These are phyloP conservation scores for Triticum urartu DNA, from an alignment of 176 grass and related monocot genomes.

Conservation along the genomic window DNA sequence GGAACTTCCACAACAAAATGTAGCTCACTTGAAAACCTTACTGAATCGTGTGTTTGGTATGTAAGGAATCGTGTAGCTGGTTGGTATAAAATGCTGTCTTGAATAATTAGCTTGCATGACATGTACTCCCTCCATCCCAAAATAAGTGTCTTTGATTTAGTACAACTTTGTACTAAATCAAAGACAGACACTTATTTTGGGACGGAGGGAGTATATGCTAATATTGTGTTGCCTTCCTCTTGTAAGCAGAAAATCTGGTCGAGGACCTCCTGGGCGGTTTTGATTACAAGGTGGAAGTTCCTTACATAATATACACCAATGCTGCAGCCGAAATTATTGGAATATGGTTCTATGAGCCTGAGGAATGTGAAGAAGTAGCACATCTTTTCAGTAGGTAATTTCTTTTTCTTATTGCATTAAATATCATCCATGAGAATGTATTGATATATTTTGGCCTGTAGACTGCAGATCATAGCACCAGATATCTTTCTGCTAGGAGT, in stretches of 20 bases:
- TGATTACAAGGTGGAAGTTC: constrained; percentile 41
- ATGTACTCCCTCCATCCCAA: neutral
- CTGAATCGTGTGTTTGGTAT: neutral
- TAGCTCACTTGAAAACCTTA: constrained; percentile 1
- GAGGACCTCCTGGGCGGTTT: constrained; percentile 56
- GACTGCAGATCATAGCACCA: neutral
- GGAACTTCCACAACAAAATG: neutral
- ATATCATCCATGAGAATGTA: neutral
- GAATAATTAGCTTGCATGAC: neutral
- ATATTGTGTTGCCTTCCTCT: constrained; percentile 8
- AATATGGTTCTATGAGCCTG: constrained; percentile 66
- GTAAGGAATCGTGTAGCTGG: neutral
- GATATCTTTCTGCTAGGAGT: neutral
- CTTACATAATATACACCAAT: constrained; percentile 58
- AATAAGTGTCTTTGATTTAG: no score
- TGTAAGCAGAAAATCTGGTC: constrained; percentile 60
- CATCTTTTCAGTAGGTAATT: constrained; percentile 53
- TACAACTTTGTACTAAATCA: no score
- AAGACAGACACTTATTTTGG: no score
- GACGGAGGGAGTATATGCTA: neutral
- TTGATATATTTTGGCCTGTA: neutral
- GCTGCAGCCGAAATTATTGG: constrained; percentile 46
- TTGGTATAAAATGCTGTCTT: neutral
- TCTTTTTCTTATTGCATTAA: neutral
- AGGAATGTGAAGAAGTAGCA: constrained; percentile 62